phyloP scores from a whole-genome alignment of 2,329 filamentous ascomycete species.

The Colletotrichum orbiculare region DNA sequence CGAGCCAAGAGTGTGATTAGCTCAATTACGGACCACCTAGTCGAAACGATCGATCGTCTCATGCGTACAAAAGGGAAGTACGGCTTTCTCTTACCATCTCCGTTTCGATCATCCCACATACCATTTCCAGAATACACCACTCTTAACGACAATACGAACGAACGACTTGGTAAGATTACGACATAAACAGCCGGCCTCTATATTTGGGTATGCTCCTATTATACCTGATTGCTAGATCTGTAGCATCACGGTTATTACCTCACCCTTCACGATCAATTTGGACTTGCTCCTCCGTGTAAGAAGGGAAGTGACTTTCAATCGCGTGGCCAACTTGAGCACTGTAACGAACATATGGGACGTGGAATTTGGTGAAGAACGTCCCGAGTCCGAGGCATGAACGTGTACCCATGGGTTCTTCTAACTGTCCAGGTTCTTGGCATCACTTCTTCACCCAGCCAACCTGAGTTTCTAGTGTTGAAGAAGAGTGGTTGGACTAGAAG shows the following conservation, averaged over 20 bases:
- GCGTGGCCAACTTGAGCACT: background rate
- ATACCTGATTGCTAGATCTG: background rate
- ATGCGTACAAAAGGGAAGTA: background rate
- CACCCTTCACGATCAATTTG: background rate
- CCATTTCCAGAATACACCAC: background rate
- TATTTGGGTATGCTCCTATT: background rate
- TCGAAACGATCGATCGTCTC: background rate
- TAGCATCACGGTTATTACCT: background rate
- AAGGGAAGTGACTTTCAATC: background rate
- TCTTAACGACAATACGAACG: background rate
- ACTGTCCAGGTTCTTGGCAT: no score
- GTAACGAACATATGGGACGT: background rate
- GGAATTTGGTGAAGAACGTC: background rate
- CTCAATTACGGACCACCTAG: background rate
- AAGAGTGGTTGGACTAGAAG: background rate
- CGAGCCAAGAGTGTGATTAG: background rate
- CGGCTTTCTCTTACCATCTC: background rate
- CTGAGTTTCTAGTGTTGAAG: background rate
- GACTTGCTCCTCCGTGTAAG: background rate
- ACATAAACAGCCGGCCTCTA: background rate
- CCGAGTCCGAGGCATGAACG: background rate
- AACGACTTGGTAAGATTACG: background rate
- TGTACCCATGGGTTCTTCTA: background rate
- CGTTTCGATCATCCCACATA: background rate
- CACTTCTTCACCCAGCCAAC: background rate